phyloP scores from a whole-genome alignment of 2,329 filamentous ascomycete species.

The Aspergillus caelatus region DNA sequence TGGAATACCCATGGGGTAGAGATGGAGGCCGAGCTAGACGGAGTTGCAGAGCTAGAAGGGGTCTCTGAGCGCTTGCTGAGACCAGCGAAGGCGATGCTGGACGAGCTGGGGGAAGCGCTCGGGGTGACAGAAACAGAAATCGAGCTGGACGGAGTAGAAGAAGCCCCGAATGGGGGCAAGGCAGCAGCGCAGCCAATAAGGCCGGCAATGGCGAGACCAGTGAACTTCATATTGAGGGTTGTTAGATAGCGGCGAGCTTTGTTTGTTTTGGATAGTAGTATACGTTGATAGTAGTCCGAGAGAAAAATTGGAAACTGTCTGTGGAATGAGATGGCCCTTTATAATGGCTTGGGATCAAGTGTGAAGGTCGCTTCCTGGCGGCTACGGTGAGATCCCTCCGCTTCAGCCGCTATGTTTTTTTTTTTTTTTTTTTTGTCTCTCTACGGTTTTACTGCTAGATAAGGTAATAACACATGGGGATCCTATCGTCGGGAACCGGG shows the following conservation, averaged over 20 bases:
- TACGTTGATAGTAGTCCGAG: neutral
- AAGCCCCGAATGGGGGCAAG: neutral
- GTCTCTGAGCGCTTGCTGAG: neutral
- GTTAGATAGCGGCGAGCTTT: neutral
- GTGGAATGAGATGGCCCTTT: neutral
- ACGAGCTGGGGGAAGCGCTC: neutral
- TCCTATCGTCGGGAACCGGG: neutral
- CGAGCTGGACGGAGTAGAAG: neutral
- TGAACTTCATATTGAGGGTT: neutral
- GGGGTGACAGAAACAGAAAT: neutral
- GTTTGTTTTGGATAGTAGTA: neutral
- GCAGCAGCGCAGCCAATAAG: slow-evolving; percentile 1
- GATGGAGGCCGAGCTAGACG: neutral
- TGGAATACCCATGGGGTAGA: no score
- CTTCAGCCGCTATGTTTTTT: neutral
- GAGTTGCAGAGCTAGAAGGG: neutral
- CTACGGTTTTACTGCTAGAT: neutral
- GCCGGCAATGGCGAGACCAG: neutral
- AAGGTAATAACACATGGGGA: neutral
- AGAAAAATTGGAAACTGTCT: no score
- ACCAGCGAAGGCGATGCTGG: neutral
- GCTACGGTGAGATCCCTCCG: neutral
- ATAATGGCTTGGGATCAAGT: neutral
- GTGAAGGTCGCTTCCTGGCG: neutral
- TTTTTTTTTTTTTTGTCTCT: neutral